Evolutionary conservation across 495 filamentous ascomycete species (phyloP), one percentile per base, ranked within the genome.

Genomic region (Xanthoparmelia taractica): DNA sequence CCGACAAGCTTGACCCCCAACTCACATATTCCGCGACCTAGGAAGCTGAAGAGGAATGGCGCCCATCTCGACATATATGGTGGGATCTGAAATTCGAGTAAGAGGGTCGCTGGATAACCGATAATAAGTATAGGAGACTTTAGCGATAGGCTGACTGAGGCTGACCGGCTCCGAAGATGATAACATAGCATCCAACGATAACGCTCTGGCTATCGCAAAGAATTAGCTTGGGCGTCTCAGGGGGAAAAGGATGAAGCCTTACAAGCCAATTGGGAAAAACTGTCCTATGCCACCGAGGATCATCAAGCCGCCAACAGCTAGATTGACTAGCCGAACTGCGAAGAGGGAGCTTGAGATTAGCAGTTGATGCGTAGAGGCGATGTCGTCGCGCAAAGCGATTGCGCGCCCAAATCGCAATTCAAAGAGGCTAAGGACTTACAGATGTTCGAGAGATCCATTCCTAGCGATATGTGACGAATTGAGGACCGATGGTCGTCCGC

Each of bases 41-140:
- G 73, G 83, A 99, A 97, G 54, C 87, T 92, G 82, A 97, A 97
- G 71, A 97, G 85, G 84, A 99, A 99, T 31, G 88, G 92, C 23
- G 92, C 94, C 81, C 97, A 97, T 73, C 89, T 85, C 63, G 91
- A 87, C 43, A 96, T 80, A 73, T 96, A 92, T 40, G 92, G 90
- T 7, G 95, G 95, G 67, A 96, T 91, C 76, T 96, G 92, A 77
- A 96, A 94, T 76, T 99, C 94, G 71, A 83, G 72, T 59, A 89
- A 75, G 15, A 75, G 80, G 61, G 82, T 86, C 23, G 76, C 85
- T 89, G 64, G 55, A 33, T 65, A 61, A 55, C 64, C 15, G 48
- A 41, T 23, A 55, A 43, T 59, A 56, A 70, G 47, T 48, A 25
- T 36, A 45, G 20, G 27, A 41, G 43, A 33, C 13, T 34, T n/a